Evolutionary conservation across 1,139 yeast species (phyloP), one percentile per base, ranked within the genome.

Genomic region (Protomyces inouyei): DNA sequence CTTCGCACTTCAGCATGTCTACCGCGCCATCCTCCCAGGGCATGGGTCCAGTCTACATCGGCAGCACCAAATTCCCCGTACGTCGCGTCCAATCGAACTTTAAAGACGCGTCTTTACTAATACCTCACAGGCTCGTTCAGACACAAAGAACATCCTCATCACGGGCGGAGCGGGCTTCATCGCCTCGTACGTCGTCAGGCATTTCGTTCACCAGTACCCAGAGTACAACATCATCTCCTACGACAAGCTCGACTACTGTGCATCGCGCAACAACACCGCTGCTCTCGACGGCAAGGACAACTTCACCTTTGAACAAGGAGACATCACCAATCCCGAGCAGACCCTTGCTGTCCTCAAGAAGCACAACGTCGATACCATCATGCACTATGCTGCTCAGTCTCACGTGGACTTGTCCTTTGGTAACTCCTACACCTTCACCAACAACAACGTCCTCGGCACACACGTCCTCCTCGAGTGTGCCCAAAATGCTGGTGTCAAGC

Each of bases 141-240:
- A 55, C 21, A 52, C 64, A 12, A 60, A 55, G n/a, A 68, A 61
- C 48, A 74, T 82, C 21, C 73, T 83, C 28, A 80, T 83, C 1
- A 79, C 86, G 2, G 86, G 87, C 1, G 86, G 85, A 1, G 84
- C 84, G 5, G 87, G 87, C 1, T 83, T 83, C 69, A 80, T 83
- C 23, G 86, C 85, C 0, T 80, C 83, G 1, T 79, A 83, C 75
- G 75, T 81, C 66, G 75, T 82, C 21, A 75, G 78, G n/a, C 73
- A 74, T 65, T 72, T 80, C 61, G 79, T 80, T 0, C 55, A 66
- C 1, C 73, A 72, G 23, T 77, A 80, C 69, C 82, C 83, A 0
- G 68, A 72, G 32, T 76, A 75, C 68, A 72, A 71, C 16, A 79
- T 83, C 59, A 72, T 79, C 2, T 82, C 85, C 69, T 73, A 81